Evolutionary conservation across 148 eudicot genomes (phyloP), one percentile per base, ranked within the genome.

Genomic region (Amaranthus palmeri): DNA sequence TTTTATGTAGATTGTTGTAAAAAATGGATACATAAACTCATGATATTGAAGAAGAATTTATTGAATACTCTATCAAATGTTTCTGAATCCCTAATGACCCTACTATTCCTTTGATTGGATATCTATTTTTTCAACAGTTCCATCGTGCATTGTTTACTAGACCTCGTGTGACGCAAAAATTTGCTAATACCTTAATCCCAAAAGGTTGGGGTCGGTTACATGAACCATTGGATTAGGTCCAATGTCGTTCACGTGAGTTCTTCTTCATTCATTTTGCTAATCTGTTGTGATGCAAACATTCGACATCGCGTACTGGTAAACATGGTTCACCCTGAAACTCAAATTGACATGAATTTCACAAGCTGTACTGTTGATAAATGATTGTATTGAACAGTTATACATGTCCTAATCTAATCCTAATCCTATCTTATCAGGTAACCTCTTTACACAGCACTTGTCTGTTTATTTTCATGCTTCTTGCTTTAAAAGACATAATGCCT

Each of bases 1-100:
- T 56, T 51, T 25, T 14, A 14, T 78, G 76, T 78, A 42, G 68
- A 67, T 74, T 45, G 53, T 70, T 67, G 69, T 72, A 56, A 70
- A 55, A 58, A 71, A 54, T 79, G 69, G 74, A 72, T 61, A 72
- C 57, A 54, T 46, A 63, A 58, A 56, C 52, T 59, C 52, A 69
- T 51, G 43, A 72, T 61, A 77, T 70, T 72, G 54, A 74, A 68
- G 50, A 73, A 48, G 61, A 44, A 54, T 58, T 63, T 64, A 42
- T 74, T 52, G 64, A 69, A 54, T 8, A 6, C 18, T 58, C 72
- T 55, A 54, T 51, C 15, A 66, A 9, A 12, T 14, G 13, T 0
- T 55, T 58, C 53, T 60, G 42, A 48, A 10, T 47, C 10, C 43
- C 13, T 52, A n/a, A 18, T 53, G 7, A 40, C 10, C 43, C 13